These are phyloP conservation scores for Pterocarpus santalinus DNA, from an alignment of 306 rosid species.

Conservation along the genomic window DNA sequence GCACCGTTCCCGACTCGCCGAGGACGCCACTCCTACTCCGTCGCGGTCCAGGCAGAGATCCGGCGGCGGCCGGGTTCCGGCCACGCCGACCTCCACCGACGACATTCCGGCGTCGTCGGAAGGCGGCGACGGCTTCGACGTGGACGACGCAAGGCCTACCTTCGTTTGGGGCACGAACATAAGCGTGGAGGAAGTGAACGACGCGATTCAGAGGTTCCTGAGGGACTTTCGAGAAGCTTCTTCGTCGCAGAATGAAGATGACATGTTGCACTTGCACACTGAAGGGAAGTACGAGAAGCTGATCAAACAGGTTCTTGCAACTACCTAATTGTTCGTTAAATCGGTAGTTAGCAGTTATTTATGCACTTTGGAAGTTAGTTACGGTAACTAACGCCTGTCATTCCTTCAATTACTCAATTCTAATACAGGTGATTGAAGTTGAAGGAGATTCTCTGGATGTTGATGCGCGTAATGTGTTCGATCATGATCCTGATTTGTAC, in stretches of 20 bases:
- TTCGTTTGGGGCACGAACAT: slow-evolving; percentile 95
- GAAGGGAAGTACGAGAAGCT: slow-evolving; percentile 87
- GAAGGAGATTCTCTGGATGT: slow-evolving; percentile 89
- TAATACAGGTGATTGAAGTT: slow-evolving; percentile 61
- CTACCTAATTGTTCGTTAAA: neutral
- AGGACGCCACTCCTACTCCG: slow-evolving; percentile 74
- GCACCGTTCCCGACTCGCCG: slow-evolving; percentile 69
- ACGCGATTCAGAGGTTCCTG: slow-evolving; percentile 79
- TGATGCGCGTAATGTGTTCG: slow-evolving; percentile 83
- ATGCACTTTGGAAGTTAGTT: neutral
- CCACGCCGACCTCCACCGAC: slow-evolving; percentile 82
- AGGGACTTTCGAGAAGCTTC: slow-evolving; percentile 73
- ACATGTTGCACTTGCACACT: slow-evolving; percentile 46
- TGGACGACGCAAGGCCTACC: slow-evolving; percentile 85
- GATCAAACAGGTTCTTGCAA: slow-evolving; percentile 57
- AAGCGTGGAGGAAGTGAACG: slow-evolving; percentile 93
- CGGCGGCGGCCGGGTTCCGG: slow-evolving; percentile 44
- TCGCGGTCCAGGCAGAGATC: slow-evolving; percentile 58
- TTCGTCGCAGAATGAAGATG: slow-evolving; percentile 59
- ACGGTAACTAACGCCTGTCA: neutral
- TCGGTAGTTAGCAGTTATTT: neutral
- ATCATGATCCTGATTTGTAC: slow-evolving; percentile 88
- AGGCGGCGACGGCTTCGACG: slow-evolving; percentile 80
- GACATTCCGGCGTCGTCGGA: slow-evolving; percentile 78
- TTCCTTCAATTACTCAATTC: too few relatives aligned